These are phyloP conservation scores for Cryptosporidium sp. DNA, from an alignment of 169 alveolate species.

Conservation along the genomic window DNA sequence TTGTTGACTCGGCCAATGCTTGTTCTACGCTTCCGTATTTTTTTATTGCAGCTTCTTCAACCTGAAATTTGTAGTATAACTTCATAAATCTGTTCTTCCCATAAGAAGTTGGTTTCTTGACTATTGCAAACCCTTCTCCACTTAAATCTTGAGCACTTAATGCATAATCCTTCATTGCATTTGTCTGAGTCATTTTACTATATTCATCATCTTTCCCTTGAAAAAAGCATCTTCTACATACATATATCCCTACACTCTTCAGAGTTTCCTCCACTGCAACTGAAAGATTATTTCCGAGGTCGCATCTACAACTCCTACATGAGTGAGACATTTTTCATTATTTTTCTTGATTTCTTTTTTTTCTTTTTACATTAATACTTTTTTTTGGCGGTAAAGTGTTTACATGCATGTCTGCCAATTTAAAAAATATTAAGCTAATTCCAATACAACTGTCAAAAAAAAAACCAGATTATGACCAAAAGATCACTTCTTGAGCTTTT, in stretches of 20 bases:
- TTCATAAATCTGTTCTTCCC: constrained; percentile 70
- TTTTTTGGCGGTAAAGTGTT: background rate
- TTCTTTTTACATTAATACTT: background rate
- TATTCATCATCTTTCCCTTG: constrained; percentile 53
- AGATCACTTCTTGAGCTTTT: too few species aligned
- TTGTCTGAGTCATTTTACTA: constrained; percentile 54
- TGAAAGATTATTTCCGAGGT: constrained; percentile 30
- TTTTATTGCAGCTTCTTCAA: constrained; percentile 51
- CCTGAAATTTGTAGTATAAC: constrained; percentile 70
- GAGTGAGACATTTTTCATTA: background rate
- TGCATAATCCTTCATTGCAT: constrained; percentile 58
- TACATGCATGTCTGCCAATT: background rate
- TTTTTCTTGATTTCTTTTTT: background rate
- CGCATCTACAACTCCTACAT: constrained; percentile 57
- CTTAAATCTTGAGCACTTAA: constrained; percentile 46
- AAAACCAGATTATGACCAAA: too few species aligned
- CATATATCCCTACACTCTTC: constrained; percentile 33
- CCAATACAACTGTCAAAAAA: background rate
- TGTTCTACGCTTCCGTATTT: constrained; percentile 52
- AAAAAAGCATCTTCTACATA: constrained; percentile 44
- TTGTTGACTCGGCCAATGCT: constrained; percentile 36
- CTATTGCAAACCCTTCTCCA: constrained; percentile 21
- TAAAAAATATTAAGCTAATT: too few species aligned
- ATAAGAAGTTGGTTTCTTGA: constrained; percentile 60
- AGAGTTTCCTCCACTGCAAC: constrained; percentile 44